A percentile compares a stretch with the other conserved stretches of the same genome.
phyloP scores from a whole-genome alignment of 1,284 basidiomycete species.

The Sporisorium iseilematis-ciliati region DNA sequence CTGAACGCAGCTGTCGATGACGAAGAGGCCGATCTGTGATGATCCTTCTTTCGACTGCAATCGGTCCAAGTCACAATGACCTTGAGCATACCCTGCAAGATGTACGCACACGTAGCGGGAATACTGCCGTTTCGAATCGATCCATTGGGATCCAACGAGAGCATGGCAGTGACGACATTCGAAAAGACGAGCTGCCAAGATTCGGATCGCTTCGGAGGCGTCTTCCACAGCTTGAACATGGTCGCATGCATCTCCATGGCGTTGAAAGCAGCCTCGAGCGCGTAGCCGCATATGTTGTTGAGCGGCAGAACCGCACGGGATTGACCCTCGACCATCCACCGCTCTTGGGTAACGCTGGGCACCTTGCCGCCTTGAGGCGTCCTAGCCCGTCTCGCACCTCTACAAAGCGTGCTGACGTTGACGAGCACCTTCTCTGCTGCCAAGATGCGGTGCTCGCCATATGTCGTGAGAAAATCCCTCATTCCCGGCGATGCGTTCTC shows the following conservation, averaged over 20 bases:
- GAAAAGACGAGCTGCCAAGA: conserved; percentile 40
- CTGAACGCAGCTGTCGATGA: not conserved
- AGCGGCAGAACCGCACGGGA: conserved; percentile 34
- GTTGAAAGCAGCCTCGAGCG: conserved; percentile 45
- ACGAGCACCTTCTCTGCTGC: conserved; percentile 41
- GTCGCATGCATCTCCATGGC: conserved; percentile 50
- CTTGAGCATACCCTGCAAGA: conserved; percentile 44
- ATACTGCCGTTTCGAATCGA: conserved; percentile 42
- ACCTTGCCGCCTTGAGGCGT: not conserved
- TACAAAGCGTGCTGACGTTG: conserved; percentile 25
- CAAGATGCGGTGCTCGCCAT: conserved; percentile 35
- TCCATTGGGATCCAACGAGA: conserved; percentile 31
- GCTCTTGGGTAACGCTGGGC: not conserved
- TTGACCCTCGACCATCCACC: conserved; percentile 31
- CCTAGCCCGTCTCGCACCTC: conserved; percentile 17
- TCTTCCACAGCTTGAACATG: conserved; percentile 46
- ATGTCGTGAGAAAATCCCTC: conserved; percentile 23
- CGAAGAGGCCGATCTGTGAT: conserved; percentile 13
- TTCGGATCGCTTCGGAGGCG: conserved; percentile 40
- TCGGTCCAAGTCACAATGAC: conserved; percentile 42
- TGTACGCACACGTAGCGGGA: conserved; percentile 44
- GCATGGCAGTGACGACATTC: conserved; percentile 24
- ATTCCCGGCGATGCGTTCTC: conserved; percentile 29
- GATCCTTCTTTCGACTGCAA: conserved; percentile 34
- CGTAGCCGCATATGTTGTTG: conserved; percentile 35